phyloP scores from a whole-genome alignment of 2,329 filamentous ascomycete genomes.

The Xylaria sp. region DNA sequence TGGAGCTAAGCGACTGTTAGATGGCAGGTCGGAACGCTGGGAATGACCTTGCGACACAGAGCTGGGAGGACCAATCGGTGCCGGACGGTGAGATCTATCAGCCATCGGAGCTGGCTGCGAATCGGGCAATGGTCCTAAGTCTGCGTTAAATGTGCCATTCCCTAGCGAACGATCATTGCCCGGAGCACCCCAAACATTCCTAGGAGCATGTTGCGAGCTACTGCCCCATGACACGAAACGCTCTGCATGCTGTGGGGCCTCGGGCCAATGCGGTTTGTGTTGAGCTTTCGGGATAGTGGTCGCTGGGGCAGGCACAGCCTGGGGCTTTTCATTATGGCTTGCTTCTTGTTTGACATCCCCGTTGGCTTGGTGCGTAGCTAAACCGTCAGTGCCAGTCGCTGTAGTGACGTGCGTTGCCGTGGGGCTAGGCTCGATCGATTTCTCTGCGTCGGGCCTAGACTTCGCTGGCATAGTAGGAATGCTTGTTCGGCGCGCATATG shows the following conservation, averaged over 20 bases:
- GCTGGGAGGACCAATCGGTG: constrained; percentile 47
- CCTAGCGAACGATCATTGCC: constrained; percentile 72
- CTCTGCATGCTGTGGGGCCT: constrained; percentile 42
- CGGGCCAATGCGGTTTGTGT: constrained; percentile 35
- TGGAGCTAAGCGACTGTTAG: constrained; percentile 31
- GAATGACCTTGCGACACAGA: constrained; percentile 24
- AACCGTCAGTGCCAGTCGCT: background rate
- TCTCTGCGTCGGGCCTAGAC: constrained; percentile 18
- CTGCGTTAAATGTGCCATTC: constrained; percentile 74
- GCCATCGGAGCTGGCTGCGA: constrained; percentile 40
- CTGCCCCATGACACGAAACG: constrained; percentile 55
- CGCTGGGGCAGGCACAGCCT: constrained; percentile 14
- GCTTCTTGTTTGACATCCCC: constrained; percentile 40
- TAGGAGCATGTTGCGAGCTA: constrained; percentile 46
- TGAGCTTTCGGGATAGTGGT: constrained; percentile 35
- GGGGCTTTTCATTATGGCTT: constrained; percentile 23
- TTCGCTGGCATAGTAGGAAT: constrained; percentile 27
- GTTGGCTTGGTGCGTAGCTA: constrained; percentile 32
- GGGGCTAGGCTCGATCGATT: constrained; percentile 39
- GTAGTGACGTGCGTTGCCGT: background rate
- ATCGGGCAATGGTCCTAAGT: constrained; percentile 55
- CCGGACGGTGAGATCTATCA: constrained; percentile 43
- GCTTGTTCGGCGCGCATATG: constrained; percentile 24
- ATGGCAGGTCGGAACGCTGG: constrained; percentile 20
- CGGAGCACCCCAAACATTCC: constrained; percentile 77